phyloP scores from a whole-genome alignment of 73 alveolate species.

The Paraurostyla sp. region DNA sequence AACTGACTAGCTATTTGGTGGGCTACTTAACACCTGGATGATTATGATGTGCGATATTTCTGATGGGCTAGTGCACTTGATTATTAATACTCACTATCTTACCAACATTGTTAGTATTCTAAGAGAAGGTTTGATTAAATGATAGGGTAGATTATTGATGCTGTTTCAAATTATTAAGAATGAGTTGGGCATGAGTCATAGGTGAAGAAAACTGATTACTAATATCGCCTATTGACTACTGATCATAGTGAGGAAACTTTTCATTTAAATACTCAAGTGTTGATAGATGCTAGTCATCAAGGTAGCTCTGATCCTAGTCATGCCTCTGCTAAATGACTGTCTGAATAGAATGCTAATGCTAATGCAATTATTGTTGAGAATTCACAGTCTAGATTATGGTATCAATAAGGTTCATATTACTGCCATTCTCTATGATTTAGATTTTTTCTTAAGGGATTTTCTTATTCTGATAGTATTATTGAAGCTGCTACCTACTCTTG shows the following conservation, averaged over 20 bases:
- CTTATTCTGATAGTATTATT: neutral
- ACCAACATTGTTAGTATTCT: neutral
- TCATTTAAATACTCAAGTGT: no score
- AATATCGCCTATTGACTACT: no score
- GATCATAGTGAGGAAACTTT: no score
- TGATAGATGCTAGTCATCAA: neutral
- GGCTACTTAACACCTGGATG: no score
- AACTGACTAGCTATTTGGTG: neutral
- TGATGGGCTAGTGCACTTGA: no score
- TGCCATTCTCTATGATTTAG: neutral
- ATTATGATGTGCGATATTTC: no score
- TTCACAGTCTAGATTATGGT: conserved; percentile 6
- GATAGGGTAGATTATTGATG: neutral
- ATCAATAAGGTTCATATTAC: conserved; percentile 31
- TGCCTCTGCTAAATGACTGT: neutral
- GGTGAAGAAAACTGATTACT: neutral
- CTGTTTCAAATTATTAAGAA: neutral
- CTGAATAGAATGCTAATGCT: neutral
- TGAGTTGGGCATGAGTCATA: conserved; percentile 17
- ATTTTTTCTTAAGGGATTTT: neutral
- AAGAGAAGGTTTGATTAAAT: neutral
- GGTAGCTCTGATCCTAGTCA: neutral
- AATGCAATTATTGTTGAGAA: no score
- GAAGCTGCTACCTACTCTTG: neutral
- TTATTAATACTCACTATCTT: no score